A percentile compares a stretch with the other conserved stretches of the same genome.
Conservation (phyloP, 1,139 yeast genomes). For the Yamadazyma oceani region DNA sequence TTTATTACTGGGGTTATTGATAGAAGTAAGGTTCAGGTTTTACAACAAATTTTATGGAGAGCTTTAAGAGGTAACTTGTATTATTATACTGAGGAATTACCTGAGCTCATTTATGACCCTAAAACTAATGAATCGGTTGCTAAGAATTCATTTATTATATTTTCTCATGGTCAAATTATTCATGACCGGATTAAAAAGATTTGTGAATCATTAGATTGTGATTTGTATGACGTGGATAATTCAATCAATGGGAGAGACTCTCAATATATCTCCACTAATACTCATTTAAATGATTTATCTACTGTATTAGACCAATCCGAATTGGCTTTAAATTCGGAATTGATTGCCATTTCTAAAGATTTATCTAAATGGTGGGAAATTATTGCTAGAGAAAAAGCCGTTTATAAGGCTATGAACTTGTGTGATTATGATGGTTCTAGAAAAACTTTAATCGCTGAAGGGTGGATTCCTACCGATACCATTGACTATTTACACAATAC, state of each 20-base stretch:
- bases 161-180: slow-evolving; percentile 45
- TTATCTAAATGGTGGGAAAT: slow-evolving; percentile 68
- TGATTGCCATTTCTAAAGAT: slow-evolving; percentile 71
- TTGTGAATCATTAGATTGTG: slow-evolving; percentile 49
- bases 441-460: slow-evolving; percentile 69
- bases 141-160: slow-evolving; percentile 46
- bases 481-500: slow-evolving; percentile 36
- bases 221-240: slow-evolving; percentile 38
- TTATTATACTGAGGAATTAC: slow-evolving; percentile 68
- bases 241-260: slow-evolving; percentile 33
- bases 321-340: slow-evolving; percentile 64
- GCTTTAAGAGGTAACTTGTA: slow-evolving; percentile 85
- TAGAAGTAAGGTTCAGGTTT: slow-evolving; percentile 63
- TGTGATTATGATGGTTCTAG: slow-evolving; percentile 69
- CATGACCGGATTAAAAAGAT: slow-evolving; percentile 42
- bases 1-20: slow-evolving; percentile 85
- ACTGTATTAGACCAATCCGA: slow-evolving; percentile 56
- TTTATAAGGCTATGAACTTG: slow-evolving; percentile 62
- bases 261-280: slow-evolving; percentile 57
- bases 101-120: slow-evolving; percentile 45
- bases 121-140: slow-evolving; percentile 31
- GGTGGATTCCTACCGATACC: slow-evolving; percentile 75
- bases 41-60: slow-evolving; percentile 93
- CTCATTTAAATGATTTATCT: slow-evolving; percentile 55
- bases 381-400: slow-evolving; percentile 71